These are phyloP conservation scores for Porcisia deanei DNA, from an alignment of 208 protist species.

Conservation along the genomic window DNA sequence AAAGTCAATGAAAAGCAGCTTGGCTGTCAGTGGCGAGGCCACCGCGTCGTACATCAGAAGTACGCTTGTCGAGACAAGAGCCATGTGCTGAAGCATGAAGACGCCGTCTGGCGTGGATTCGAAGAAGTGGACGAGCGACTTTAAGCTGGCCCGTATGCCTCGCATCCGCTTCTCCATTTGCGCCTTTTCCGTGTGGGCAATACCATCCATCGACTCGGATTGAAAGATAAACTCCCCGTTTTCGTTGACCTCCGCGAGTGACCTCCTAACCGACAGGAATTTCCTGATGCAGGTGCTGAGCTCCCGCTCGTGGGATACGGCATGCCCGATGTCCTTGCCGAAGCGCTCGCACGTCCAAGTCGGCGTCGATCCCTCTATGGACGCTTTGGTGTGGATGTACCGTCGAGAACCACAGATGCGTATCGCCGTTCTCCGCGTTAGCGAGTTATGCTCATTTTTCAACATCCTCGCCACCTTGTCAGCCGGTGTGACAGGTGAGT, in stretches of 20 bases:
- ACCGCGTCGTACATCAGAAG: conserved; percentile 70
- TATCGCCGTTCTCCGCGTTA: conserved; percentile 43
- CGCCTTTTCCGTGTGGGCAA: conserved; percentile 1
- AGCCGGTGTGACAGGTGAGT: conserved; percentile 61
- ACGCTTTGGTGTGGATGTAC: neutral
- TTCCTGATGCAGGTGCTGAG: conserved; percentile 31
- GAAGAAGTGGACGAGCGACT: conserved; percentile 58
- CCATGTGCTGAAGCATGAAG: conserved; percentile 50
- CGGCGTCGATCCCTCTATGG: neutral
- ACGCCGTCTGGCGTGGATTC: conserved; percentile 42
- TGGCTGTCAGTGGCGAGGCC: conserved; percentile 3
- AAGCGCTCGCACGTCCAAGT: conserved; percentile 23
- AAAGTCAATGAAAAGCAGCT: conserved; percentile 74
- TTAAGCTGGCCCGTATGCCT: conserved; percentile 20
- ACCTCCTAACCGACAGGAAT: conserved; percentile 45
- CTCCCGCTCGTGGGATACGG: conserved; percentile 30
- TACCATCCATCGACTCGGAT: neutral
- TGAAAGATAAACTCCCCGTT: conserved; percentile 16
- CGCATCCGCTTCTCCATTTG: conserved; percentile 22
- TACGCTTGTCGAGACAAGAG: conserved; percentile 76
- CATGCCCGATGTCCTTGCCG: conserved; percentile 57
- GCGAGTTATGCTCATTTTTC: conserved; percentile 42
- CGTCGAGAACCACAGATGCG: conserved; percentile 64
- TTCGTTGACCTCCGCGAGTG: conserved; percentile 8
- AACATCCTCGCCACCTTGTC: conserved; percentile 56